Evolutionary conservation across 1,284 basidiomycete genomes (phyloP).

Genomic region (Boletus albobrunnescens): DNA sequence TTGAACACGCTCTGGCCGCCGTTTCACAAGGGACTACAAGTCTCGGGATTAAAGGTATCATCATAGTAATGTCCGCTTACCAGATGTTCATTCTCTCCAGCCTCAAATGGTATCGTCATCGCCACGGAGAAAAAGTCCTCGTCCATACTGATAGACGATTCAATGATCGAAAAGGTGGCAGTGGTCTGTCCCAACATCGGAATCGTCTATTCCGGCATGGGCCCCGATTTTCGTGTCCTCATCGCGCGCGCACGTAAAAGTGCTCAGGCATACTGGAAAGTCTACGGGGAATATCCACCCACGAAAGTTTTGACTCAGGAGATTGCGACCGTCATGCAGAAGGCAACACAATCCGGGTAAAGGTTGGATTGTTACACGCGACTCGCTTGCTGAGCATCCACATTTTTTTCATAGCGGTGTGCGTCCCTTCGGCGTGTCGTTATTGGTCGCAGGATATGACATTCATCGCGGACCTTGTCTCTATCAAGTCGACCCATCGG

Average conservation of each 20-base stretch:
- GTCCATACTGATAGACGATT: slow-evolving; percentile 95
- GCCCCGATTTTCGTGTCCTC: slow-evolving; percentile 94
- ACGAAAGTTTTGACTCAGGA: slow-evolving; percentile 96
- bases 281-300: slow-evolving; percentile 98
- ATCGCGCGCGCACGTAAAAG: slow-evolving; percentile 94
- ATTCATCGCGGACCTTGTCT: slow-evolving; percentile 85
- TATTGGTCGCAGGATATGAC: slow-evolving; percentile 97
- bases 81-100: slow-evolving; percentile 42
- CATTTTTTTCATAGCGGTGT: slow-evolving; percentile 73
- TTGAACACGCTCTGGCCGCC: slow-evolving; percentile 97
- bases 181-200: slow-evolving; percentile 98
- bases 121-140: slow-evolving; percentile 99
- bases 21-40: slow-evolving; percentile 96
- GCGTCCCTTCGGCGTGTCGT: slow-evolving; percentile 93
- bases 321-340: slow-evolving; percentile 97
- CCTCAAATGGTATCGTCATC: slow-evolving; percentile 97
- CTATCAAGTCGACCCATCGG: slow-evolving; percentile 98
- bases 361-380: slow-evolving; percentile 34
- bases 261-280: slow-evolving; percentile 99
- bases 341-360: slow-evolving; percentile 97
- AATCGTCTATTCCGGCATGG: slow-evolving; percentile 99
- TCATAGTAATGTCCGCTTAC: slow-evolving; percentile 20
- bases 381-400: slow-evolving; percentile 25
- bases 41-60: slow-evolving; percentile 93
- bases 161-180: slow-evolving; percentile 94